Base-by-base conservation (phyloP, 2,329 filamentous ascomycete genomes). In the Fusarium albidum region DNA sequence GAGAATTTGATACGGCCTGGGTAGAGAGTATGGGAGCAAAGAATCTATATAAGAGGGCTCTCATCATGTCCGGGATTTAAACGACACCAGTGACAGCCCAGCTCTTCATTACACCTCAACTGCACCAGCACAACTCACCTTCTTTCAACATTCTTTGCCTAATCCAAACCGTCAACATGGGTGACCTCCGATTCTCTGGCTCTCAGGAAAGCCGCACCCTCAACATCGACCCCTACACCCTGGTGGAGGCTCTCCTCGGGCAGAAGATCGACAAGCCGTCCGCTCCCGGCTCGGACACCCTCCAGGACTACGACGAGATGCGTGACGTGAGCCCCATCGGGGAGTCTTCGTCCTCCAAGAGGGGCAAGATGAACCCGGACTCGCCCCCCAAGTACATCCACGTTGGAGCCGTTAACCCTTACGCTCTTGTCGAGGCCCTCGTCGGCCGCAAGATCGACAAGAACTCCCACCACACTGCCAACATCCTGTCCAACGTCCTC, bases 371-470 rank as follows among this genome's bases (percentile, higher is more conserved):
- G 14, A 55, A 64, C 9, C 73, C 73, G 17, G 75, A 78, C 41
- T 66, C 64, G 21, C 68, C 69, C 0, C 76, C 75, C 45, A 70
- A 76, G 64, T 67, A 77, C 37, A 61, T 77, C 35, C 57, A 62
- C 15, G 65, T 78, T 29, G 76, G 76, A 13, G 74, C 66, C 51
- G 71, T 75, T 68, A 79, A 79, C 67, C 77, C 77, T 3, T 79
- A 75, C 52, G 75, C 77, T 14, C 68, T 79, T 11, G 73, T 73
- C 4, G 77, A 79, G 67, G 73, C 75, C 17, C 68, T 79, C 45
- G 63, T 79, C 26, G 75, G 75, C 49, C 73, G 75, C 48, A 73
- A 68, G 46, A 68, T 79, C 15, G 72, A 79, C 59, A 67, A 69
- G n/a, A 56, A 63, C 38, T 74, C 73, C 25, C 63, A 71, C 15